A percentile compares a stretch with the other conserved stretches of the same genome.
Conservation (phyloP, 495 filamentous ascomycete species). For the Arthonia radiata region DNA sequence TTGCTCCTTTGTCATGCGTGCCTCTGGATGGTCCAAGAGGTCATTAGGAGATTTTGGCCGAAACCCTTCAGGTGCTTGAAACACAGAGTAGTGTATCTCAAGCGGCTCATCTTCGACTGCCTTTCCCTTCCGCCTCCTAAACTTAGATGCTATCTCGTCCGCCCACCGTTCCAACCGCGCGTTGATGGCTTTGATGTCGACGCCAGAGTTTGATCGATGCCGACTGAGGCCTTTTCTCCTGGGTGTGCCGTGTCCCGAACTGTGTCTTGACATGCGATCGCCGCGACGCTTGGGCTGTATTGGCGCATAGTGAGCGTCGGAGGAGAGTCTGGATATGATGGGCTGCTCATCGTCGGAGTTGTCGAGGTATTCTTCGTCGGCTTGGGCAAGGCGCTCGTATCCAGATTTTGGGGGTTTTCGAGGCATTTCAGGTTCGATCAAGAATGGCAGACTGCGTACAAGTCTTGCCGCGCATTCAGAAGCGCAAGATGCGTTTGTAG, state of each 20-base stretch:
- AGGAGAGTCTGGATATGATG: constrained; percentile 32
- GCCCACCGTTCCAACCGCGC: constrained; percentile 90
- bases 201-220: constrained; percentile 54
- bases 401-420: constrained; percentile 55
- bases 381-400: constrained; percentile 79
- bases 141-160: constrained; percentile 90
- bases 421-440: no score
- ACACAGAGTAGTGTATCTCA: constrained; percentile 94
- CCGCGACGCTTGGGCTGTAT: constrained; percentile 36
- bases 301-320: constrained; percentile 45
- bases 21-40: constrained; percentile 29
- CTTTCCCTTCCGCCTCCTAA: constrained; percentile 65
- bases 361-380: constrained; percentile 49
- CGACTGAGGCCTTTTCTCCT: constrained; percentile 21
- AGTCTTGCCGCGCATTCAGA: no score
- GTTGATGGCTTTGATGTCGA: constrained; percentile 98
- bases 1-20: constrained; percentile 44
- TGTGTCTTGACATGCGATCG: constrained; percentile 31
- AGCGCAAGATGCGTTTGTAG: no score
- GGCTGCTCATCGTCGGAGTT: constrained; percentile 29
- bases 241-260: constrained; percentile 13
- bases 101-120: constrained; percentile 58
- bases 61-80: constrained; percentile 69
- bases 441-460: no score
- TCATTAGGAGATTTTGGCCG: constrained; percentile 52